A percentile compares a stretch with the other conserved stretches of the same genome.
Evolutionary conservation across 371 early-diverging fungal genomes (phyloP).

Genomic region (Choanephora cucurbitarum): DNA sequence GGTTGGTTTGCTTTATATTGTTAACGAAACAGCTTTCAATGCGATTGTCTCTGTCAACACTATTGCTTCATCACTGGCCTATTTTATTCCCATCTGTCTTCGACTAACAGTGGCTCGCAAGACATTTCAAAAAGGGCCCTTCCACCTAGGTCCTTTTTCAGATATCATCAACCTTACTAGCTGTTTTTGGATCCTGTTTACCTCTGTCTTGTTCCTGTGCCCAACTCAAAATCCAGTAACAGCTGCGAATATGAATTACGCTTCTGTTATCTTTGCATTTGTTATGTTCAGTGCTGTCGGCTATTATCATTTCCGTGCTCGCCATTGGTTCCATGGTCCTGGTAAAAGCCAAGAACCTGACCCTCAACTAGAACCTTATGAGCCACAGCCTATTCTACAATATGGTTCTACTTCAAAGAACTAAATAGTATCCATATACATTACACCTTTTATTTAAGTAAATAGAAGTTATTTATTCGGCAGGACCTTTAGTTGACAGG

Average conservation of each 20-base stretch:
- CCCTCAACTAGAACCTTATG: slow-evolving; percentile 14
- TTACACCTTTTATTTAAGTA: too few species aligned
- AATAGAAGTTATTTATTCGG: too few species aligned
- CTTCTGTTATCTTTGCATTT: slow-evolving; percentile 40
- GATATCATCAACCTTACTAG: slow-evolving; percentile 47
- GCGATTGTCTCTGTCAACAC: slow-evolving; percentile 76
- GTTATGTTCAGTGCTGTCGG: slow-evolving; percentile 30
- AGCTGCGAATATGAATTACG: slow-evolving; percentile 52
- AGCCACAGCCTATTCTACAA: not conserved
- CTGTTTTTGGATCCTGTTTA: slow-evolving; percentile 59
- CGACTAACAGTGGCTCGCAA: slow-evolving; percentile 56
- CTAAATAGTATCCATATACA: not conserved
- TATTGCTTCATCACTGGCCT: slow-evolving; percentile 72
- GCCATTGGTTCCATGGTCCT: slow-evolving; percentile 53
- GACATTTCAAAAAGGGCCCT: slow-evolving; percentile 55
- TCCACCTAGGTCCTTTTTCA: slow-evolving; percentile 58
- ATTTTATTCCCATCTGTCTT: slow-evolving; percentile 69
- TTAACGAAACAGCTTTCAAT: slow-evolving; percentile 54
- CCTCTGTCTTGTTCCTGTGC: slow-evolving; percentile 62
- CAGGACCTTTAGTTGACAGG: not conserved
- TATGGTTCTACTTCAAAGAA: not conserved
- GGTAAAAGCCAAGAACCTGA: slow-evolving; percentile 39
- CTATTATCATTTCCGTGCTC: slow-evolving; percentile 53
- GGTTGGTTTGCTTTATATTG: slow-evolving; percentile 53
- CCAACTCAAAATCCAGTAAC: slow-evolving; percentile 63